These are phyloP conservation scores for Yamadazyma paraphyllophila DNA, from an alignment of 805 yeast species.

Conservation along the genomic window DNA sequence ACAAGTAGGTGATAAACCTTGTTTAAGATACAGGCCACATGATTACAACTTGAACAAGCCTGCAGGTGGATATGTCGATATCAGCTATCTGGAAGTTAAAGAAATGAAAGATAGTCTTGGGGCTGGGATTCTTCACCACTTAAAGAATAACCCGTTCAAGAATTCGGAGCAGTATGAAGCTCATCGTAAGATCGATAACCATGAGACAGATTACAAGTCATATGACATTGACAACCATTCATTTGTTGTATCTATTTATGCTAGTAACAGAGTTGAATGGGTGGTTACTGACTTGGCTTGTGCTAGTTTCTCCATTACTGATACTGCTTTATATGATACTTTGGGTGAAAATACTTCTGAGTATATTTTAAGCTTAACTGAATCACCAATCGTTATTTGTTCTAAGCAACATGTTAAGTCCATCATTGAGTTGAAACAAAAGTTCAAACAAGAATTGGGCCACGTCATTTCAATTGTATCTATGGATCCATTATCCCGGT, in stretches of 20 bases:
- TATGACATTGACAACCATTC: constrained; percentile 23
- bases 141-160: constrained; percentile 26
- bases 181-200: constrained; percentile 29
- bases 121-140: constrained; percentile 45
- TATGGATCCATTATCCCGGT: constrained; percentile 41
- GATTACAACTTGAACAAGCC: constrained; percentile 29
- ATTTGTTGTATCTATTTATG: constrained; percentile 32
- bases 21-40: constrained; percentile 38
- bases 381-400: constrained; percentile 48
- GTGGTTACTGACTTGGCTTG: constrained; percentile 35
- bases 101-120: constrained; percentile 49
- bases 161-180: constrained; percentile 19
- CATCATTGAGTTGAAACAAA: constrained; percentile 45
- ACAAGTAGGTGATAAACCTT: constrained; percentile 25
- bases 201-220: constrained; percentile 22
- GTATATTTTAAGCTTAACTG: constrained; percentile 32
- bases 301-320: constrained; percentile 30
- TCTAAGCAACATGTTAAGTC: constrained; percentile 50
- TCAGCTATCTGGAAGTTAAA: constrained; percentile 43
- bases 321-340: constrained; percentile 42
- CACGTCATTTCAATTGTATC: constrained; percentile 52
- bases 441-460: constrained; percentile 29
- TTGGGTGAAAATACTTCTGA: constrained; percentile 35
- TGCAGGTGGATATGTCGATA: constrained; percentile 39
- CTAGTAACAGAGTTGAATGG: constrained; percentile 40